Base-by-base conservation (phyloP, 2,329 filamentous ascomycete genomes). In the Ophiostoma quercus region DNA sequence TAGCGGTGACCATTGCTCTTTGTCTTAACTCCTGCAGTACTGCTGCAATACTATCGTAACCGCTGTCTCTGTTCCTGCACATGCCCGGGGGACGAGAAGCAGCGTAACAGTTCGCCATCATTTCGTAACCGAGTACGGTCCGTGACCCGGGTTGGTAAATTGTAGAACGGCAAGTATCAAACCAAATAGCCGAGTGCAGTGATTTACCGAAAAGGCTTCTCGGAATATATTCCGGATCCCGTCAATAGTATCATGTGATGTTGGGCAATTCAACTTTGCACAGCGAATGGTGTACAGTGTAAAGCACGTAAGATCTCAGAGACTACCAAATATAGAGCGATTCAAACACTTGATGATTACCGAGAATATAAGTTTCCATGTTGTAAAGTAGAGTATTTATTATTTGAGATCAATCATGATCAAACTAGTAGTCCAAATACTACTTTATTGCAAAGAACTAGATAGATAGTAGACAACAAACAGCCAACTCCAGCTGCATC, bases 221-320 rank as follows among this genome's bases (percentile, higher is more conserved):
- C 51, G 51, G 51, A 25, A 57, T n/a, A 12, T 16, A 25, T 25
- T 25, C 51, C 51, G 51, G 51, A 25, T 25, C 22, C 22, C 22
- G 22, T 57, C n/a, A 25, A 25, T 57, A n/a, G n/a, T 22, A 29
- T 57, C 51, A 57, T 57, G 51, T 57, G 51, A 57, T 57, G 51
- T 57, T 11, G 2, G 5, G 22, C 22, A 57, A 3, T 12, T 12
- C 22, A 57, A 57, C n/a, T 14, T n/a, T 9, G 51, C 4, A 57
- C 9, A 14, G 51, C 12, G 25, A 57, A 12, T 25, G 22, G 51
- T 57, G 16, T 57, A 57, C 51, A 8, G 51, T 57, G 22, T 25
- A 57, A 57, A 57, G 51, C 51, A 57, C 51, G 51, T 57, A 57
- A 29, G 22, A 25, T 25, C 16, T 14, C 3, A 41, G 3, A 41